Percentiles rank a stretch among this genome's conserved stretches.
phyloP scores from a whole-genome alignment of 2,329 filamentous ascomycete genomes.

The Corniculantispora saksenae region DNA sequence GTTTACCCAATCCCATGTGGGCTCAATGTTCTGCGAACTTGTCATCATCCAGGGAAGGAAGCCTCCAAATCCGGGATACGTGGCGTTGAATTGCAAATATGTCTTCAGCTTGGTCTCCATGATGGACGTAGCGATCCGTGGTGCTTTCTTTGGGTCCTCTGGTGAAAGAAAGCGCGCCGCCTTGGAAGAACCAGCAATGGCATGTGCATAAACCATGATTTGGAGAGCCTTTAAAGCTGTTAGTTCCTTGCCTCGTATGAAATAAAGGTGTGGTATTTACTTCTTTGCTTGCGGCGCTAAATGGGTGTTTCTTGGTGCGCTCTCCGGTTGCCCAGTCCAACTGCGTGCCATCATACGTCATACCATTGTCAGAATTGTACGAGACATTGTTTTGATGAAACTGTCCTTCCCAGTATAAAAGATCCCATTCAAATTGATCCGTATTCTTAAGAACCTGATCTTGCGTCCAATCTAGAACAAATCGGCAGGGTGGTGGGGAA shows the following conservation, averaged over 20 bases:
- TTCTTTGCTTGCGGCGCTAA: slow-evolving; percentile 42
- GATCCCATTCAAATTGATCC: slow-evolving; percentile 35
- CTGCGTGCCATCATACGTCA: slow-evolving; percentile 43
- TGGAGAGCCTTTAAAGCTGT: slow-evolving; percentile 36
- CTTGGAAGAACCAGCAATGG: slow-evolving; percentile 37
- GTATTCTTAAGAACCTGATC: slow-evolving; percentile 31
- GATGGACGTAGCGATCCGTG: slow-evolving; percentile 36
- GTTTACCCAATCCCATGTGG: slow-evolving; percentile 40
- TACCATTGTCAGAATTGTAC: slow-evolving; percentile 43
- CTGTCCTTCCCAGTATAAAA: slow-evolving; percentile 46
- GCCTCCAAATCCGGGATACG: slow-evolving; percentile 43
- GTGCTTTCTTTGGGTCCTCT: slow-evolving; percentile 32
- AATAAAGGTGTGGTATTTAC: slow-evolving; percentile 12
- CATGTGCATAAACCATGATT: slow-evolving; percentile 45
- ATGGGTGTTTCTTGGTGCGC: slow-evolving; percentile 36
- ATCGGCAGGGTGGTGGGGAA: slow-evolving; percentile 31
- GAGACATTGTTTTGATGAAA: slow-evolving; percentile 43
- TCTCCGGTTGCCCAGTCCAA: slow-evolving; percentile 40
- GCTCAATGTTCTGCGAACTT: slow-evolving; percentile 31
- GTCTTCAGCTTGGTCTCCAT: slow-evolving; percentile 41
- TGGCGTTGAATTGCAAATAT: slow-evolving; percentile 42
- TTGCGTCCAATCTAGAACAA: slow-evolving; percentile 32
- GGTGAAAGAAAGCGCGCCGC: slow-evolving; percentile 43
- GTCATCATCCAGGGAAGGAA: slow-evolving; percentile 42
- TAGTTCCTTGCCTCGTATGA: background rate